These are phyloP conservation scores for Globisporangium nunn DNA, from an alignment of 352 stramenopile genomes.

Conservation along the genomic window DNA sequence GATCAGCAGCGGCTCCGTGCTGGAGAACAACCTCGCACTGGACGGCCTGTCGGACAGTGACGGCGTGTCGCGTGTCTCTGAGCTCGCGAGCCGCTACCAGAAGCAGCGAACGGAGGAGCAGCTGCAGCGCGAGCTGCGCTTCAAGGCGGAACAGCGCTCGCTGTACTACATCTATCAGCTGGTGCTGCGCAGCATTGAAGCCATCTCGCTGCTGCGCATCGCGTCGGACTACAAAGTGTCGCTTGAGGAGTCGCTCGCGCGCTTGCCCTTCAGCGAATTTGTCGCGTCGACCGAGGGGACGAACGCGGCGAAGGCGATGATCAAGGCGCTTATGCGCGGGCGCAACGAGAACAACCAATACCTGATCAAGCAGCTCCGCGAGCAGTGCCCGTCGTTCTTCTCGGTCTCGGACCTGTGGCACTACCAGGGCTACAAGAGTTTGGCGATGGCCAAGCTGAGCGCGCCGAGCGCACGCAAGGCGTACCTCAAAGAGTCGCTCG, in stretches of 20 bases:
- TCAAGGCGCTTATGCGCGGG: conserved; percentile 70
- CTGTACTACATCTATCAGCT: conserved; percentile 77
- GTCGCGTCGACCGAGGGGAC: conserved; percentile 56
- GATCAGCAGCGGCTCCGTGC: conserved; percentile 53
- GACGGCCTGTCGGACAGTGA: conserved; percentile 30
- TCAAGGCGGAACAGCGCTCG: conserved; percentile 78
- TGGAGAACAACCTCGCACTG: conserved; percentile 48
- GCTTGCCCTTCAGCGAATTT: conserved; percentile 71
- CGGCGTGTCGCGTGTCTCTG: conserved; percentile 47
- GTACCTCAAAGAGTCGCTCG: conserved; percentile 62
- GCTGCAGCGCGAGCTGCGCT: conserved; percentile 63
- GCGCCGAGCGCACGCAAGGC: conserved; percentile 52
- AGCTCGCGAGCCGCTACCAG: conserved; percentile 63
- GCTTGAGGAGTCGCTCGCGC: conserved; percentile 54
- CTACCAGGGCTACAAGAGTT: conserved; percentile 80
- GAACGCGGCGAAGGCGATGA: conserved; percentile 62
- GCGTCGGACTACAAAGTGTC: conserved; percentile 61
- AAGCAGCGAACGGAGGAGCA: conserved; percentile 69
- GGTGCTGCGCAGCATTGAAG: conserved; percentile 71
- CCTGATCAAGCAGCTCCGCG: conserved; percentile 74
- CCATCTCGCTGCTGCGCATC: conserved; percentile 64
- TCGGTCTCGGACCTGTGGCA: conserved; percentile 74
- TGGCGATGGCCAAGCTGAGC: conserved; percentile 76
- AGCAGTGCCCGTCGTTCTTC: conserved; percentile 82
- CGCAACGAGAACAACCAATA: conserved; percentile 79